phyloP scores from a whole-genome alignment of 495 filamentous ascomycete genomes.

The Lasiosphaeria hispida region DNA sequence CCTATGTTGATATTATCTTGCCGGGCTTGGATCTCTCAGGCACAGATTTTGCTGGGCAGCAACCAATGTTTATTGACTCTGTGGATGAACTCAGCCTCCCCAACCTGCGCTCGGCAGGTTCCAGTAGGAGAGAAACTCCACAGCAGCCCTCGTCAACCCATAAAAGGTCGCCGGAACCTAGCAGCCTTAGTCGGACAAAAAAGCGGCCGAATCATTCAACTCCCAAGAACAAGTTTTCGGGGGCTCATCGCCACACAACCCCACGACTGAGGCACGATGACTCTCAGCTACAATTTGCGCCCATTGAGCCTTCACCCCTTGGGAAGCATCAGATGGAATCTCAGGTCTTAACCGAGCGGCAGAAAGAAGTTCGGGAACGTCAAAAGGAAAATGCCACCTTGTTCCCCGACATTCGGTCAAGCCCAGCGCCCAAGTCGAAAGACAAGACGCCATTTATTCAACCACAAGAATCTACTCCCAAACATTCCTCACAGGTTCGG shows the following conservation, averaged over 20 bases:
- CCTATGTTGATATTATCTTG: conserved; percentile 40
- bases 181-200: conserved; percentile 21
- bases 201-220: conserved; percentile 31
- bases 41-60: conserved; percentile 26
- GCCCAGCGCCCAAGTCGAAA: conserved; percentile 40
- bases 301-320: conserved; percentile 59
- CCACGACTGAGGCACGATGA: conserved; percentile 65
- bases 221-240: conserved; percentile 21
- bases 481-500: conserved; percentile 6
- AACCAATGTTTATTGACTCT: conserved; percentile 50
- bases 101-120: conserved; percentile 18
- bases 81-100: conserved; percentile 43
- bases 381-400: conserved; percentile 66
- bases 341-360: conserved; percentile 69
- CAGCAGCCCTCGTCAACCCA: conserved; percentile 22
- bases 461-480: not conserved
- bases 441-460: conserved; percentile 5
- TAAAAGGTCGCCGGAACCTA: conserved; percentile 26
- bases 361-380: conserved; percentile 66
- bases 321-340: conserved; percentile 47
- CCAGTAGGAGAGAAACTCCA: conserved; percentile 22
- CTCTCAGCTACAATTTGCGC: conserved; percentile 73
- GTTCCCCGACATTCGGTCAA: conserved; percentile 68
- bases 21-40: conserved; percentile 39
- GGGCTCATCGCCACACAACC: conserved; percentile 20